Evolutionary conservation across 2,329 filamentous ascomycete species (phyloP).

Genomic region (Aspergillus tamarii): DNA sequence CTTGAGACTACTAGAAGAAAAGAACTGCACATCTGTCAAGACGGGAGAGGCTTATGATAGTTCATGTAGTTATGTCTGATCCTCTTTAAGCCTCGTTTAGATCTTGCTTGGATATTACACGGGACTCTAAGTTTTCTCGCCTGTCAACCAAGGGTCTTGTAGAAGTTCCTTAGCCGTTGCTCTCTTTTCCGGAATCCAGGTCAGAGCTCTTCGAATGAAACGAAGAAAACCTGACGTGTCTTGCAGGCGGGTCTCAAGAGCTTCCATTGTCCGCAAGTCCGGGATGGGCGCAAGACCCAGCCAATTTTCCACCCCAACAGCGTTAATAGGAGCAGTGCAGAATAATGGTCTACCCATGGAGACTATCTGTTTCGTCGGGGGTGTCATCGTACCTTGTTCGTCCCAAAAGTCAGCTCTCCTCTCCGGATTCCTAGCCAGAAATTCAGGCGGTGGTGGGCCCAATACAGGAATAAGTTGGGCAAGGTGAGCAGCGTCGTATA

Average conservation of each 20-base stretch:
- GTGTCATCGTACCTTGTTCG: conserved; percentile 31
- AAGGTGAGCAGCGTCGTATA: conserved; percentile 47
- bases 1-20: no score
- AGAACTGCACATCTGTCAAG: no score
- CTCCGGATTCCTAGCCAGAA: conserved; percentile 34
- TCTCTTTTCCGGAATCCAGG: conserved; percentile 42
- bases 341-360: not conserved
- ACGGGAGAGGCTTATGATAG: no score
- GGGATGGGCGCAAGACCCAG: conserved; percentile 32
- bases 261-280: conserved; percentile 24
- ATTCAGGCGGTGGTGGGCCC: conserved; percentile 42
- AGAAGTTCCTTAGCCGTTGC: conserved; percentile 39
- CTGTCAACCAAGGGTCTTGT: conserved; percentile 24
- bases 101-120: no score
- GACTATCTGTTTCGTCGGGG: not conserved
- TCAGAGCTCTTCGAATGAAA: conserved; percentile 39
- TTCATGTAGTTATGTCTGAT: no score
- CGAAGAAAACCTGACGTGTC: conserved; percentile 34
- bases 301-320: conserved; percentile 30
- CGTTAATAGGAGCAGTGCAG: not conserved
- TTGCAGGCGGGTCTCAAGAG: conserved; percentile 20
- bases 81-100: no score
- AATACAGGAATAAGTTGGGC: conserved; percentile 50
- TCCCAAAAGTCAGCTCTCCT: conserved; percentile 41
- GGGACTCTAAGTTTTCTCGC: no score